Evolutionary conservation across 2,329 filamentous ascomycete species (phyloP), one percentile per base, ranked within the genome.

Genomic region (Taxawa tesnikishii): DNA sequence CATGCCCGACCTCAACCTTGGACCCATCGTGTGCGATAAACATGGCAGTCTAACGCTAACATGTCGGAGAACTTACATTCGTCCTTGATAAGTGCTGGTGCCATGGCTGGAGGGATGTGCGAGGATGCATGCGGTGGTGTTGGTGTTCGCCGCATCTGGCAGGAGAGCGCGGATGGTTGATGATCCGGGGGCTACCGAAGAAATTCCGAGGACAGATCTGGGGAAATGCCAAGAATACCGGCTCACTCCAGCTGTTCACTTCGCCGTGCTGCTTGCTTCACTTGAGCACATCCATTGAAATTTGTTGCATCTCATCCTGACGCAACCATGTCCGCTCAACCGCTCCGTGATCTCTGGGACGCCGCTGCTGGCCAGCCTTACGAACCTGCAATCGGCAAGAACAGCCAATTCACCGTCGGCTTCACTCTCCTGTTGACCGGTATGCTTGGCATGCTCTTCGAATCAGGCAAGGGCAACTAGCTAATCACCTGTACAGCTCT

Each of bases 321-420:
- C 25, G 12, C 34, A 35, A 34, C 40, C 29, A 82, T 83, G 77
- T 78, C 81, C 73, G 73, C 76, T 53, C 83, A 82, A 68, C 67
- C 93, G 60, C 76, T 67, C 31, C 53, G 79, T 62, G 76, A 90
- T 59, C 72, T 93, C 65, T 96, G 88, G 88, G 80, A 92, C 70
- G 82, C 83, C 70, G 83, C 87, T 65, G 74, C 82, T 60, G 74
- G 75, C 70, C 82, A 75, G 65, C 83, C 85, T 41, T 96, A 90
- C 65, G 62, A 77, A 47, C 85, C 88, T 40, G 55, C 75, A 36
- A 63, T 96, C 49, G 71, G 72, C 56, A 96, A 96, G 66, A 72
- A 76, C 51, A 76, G 66, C 54, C 90, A 96, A 47, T 90, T 94
- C 65, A 62, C 73, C 45, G 66, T 94, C 43, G 87, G 76, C 51